A percentile compares a stretch with the other conserved stretches of the same genome.
These are phyloP conservation scores for Aspergillus carlsbadensis DNA, from an alignment of 495 filamentous ascomycete species.

Conservation along the genomic window DNA sequence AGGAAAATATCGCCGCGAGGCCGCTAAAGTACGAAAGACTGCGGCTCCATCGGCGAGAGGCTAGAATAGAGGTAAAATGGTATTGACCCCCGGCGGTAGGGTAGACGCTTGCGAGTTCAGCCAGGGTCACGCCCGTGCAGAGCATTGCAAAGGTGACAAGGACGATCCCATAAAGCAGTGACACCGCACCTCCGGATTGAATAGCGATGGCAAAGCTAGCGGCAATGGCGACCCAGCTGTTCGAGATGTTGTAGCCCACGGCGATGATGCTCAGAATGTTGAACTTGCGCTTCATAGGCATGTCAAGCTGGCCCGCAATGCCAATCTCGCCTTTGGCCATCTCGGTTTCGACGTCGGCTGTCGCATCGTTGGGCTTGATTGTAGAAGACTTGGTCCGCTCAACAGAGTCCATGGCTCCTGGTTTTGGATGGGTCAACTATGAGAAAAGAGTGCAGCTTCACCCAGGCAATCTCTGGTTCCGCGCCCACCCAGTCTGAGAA, in stretches of 20 bases:
- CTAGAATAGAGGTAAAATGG: constrained; percentile 34
- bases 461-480: not conserved
- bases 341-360: constrained; percentile 10
- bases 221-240: constrained; percentile 34
- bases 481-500: not conserved
- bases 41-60: constrained; percentile 22
- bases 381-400: constrained; percentile 6
- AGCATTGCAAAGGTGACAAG: constrained; percentile 25
- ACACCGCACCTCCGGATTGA: constrained; percentile 29
- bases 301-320: constrained; percentile 15
- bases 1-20: constrained; percentile 27
- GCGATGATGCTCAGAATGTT: constrained; percentile 31
- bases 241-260: constrained; percentile 33
- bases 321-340: constrained; percentile 22
- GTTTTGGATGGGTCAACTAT: not conserved
- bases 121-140: constrained; percentile 44
- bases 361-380: constrained; percentile 9
- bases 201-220: constrained; percentile 32
- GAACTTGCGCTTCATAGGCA: constrained; percentile 25
- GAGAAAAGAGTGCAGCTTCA: not conserved
- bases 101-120: constrained; percentile 51
- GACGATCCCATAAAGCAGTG: constrained; percentile 33
- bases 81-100: constrained; percentile 54
- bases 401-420: constrained; percentile 11
- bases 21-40: constrained; percentile 30